Percentiles rank a stretch among this genome's conserved stretches.
phyloP scores from a whole-genome alignment of 1,284 basidiomycete genomes.

The Puccinia brachypodii region DNA sequence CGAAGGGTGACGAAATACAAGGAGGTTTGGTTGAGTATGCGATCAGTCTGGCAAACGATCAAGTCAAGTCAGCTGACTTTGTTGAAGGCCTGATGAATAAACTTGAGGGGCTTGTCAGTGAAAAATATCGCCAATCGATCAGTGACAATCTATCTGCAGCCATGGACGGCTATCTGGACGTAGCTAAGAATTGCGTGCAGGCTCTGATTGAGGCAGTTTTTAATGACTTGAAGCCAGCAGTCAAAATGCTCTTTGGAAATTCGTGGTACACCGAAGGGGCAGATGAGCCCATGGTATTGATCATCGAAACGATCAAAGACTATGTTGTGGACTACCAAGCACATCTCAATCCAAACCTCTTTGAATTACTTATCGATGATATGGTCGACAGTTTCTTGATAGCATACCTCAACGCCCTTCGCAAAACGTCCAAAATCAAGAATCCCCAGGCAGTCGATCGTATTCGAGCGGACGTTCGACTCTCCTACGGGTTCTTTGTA shows the following conservation, averaged over 20 bases:
- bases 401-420: conserved; percentile 82
- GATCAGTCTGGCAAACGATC: conserved; percentile 97
- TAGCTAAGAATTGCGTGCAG: conserved; percentile 94
- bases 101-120: conserved; percentile 84
- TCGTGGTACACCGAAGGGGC: conserved; percentile 69
- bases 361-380: conserved; percentile 90
- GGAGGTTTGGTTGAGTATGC: conserved; percentile 92
- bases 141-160: conserved; percentile 87
- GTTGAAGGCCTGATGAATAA: conserved; percentile 80
- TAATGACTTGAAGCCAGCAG: conserved; percentile 87
- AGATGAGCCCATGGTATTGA: conserved; percentile 73
- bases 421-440: conserved; percentile 78
- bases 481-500: conserved; percentile 77
- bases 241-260: conserved; percentile 76
- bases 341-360: conserved; percentile 84
- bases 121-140: conserved; percentile 83
- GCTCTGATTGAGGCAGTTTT: conserved; percentile 91
- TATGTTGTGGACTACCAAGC: conserved; percentile 90
- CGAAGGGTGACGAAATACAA: conserved; percentile 74
- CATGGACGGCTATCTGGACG: conserved; percentile 96
- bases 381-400: conserved; percentile 88
- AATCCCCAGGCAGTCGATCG: conserved; percentile 80
- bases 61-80: conserved; percentile 93
- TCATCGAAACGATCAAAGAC: conserved; percentile 92
- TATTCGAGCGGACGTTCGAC: conserved; percentile 77